Evolutionary conservation across 345 rosid species (phyloP).

Genomic region (Leavenworthia alabamica): DNA sequence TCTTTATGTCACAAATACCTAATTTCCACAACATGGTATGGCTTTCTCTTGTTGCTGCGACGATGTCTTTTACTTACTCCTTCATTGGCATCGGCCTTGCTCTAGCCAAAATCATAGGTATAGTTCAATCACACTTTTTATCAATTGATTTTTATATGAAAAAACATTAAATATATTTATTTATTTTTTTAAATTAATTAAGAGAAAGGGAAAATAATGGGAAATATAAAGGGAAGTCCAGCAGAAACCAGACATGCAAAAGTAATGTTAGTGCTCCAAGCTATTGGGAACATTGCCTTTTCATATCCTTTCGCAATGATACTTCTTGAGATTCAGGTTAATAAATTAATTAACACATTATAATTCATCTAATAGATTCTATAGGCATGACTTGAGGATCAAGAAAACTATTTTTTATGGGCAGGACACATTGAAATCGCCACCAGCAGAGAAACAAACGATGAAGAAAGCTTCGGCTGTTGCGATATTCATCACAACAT

Average conservation of each 20-base stretch:
- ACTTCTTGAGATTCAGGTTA: slow-evolving; percentile 74
- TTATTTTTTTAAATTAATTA: slow-evolving; percentile 3
- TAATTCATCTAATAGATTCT: not conserved
- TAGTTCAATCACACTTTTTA: not conserved
- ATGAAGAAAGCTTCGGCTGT: slow-evolving; percentile 65
- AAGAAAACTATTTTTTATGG: not conserved
- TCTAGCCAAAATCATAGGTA: slow-evolving; percentile 23
- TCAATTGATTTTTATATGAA: not conserved
- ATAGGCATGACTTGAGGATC: not conserved
- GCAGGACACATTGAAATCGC: slow-evolving; percentile 72
- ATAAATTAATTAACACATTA: not conserved
- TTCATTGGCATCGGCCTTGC: slow-evolving; percentile 34
- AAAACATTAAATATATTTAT: not conserved
- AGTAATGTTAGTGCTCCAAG: slow-evolving; percentile 67
- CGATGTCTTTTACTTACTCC: slow-evolving; percentile 35
- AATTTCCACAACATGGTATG: slow-evolving; percentile 31
- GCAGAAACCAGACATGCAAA: slow-evolving; percentile 45
- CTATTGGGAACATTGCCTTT: slow-evolving; percentile 79
- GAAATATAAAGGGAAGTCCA: slow-evolving; percentile 53
- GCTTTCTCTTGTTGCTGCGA: slow-evolving; percentile 38
- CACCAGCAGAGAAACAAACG: slow-evolving; percentile 68
- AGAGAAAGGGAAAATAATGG: slow-evolving; percentile 42
- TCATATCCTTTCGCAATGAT: slow-evolving; percentile 59
- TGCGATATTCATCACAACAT: slow-evolving; percentile 44
- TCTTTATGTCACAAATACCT: slow-evolving; percentile 45